Evolutionary conservation across 148 eudicot species (phyloP).

Genomic region (Nepenthes mirabilis): DNA sequence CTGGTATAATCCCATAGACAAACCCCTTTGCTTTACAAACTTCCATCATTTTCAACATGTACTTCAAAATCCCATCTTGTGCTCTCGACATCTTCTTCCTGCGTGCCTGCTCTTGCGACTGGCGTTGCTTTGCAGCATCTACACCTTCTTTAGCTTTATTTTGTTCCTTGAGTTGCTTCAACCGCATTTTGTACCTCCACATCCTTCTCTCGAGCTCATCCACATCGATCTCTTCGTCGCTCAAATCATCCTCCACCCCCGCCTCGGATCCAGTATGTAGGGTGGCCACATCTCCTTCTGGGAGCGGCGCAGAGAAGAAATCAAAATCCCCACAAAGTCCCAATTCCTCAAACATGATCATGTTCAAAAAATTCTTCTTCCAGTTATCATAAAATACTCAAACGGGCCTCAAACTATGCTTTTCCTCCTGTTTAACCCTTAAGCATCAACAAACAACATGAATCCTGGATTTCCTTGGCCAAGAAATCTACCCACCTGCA

Average conservation of each 20-base stretch:
- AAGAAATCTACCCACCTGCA: no score
- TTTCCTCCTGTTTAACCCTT: no score
- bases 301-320: slow-evolving; percentile 25
- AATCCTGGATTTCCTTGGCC: no score
- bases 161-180: slow-evolving; percentile 53
- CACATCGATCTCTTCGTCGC: slow-evolving; percentile 57
- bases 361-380: not conserved
- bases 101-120: slow-evolving; percentile 40
- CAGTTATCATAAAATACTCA: not conserved
- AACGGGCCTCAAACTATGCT: no score
- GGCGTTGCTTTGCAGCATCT: slow-evolving; percentile 21
- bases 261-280: slow-evolving; percentile 18
- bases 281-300: slow-evolving; percentile 15
- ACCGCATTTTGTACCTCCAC: slow-evolving; percentile 66
- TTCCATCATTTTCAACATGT: slow-evolving; percentile 45
- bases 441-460: no score
- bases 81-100: slow-evolving; percentile 45
- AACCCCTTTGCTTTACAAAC: slow-evolving; percentile 40
- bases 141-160: slow-evolving; percentile 15
- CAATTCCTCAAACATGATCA: slow-evolving; percentile 52
- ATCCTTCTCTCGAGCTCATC: slow-evolving; percentile 73
- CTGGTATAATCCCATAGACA: slow-evolving; percentile 37
- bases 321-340: slow-evolving; percentile 36
- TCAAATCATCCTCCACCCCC: slow-evolving; percentile 31
- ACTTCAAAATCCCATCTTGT: slow-evolving; percentile 37